Evolutionary conservation across 495 filamentous ascomycete genomes (phyloP), one percentile per base, ranked within the genome.

Genomic region (Usnea hakonensis): DNA sequence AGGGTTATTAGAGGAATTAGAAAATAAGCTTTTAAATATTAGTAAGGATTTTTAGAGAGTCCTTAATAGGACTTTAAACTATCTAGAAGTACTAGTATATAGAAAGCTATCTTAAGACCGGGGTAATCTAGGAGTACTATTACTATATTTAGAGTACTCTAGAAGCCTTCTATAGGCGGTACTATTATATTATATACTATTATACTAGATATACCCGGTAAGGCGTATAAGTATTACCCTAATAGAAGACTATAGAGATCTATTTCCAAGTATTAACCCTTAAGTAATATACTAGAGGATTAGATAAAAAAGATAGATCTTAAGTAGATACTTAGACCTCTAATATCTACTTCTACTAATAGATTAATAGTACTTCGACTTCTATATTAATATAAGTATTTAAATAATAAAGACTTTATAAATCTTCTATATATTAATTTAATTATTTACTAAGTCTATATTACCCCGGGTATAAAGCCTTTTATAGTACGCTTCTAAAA

Each of bases 291-390:
- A 11, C 14, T 1, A 2, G 2, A 38, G 5, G 0, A 2, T 9
- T 36, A 16, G 17, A 5, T 16, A 0, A 1, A 6, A 11, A 0
- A 2, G 19, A 0, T 54, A 13, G 73, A 30, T 78, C 75, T 57
- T 40, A 2, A 14, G n/a, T 7, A 19, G 5, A 5, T 7, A 1
- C 37, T 58, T 7, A 8, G 8, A 16, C 37, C n/a, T 0, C n/a
- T 58, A 0, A 32, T 58, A 17, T 5, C 19, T 43, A 30, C 8
- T 1, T 21, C 23, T n/a, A 14, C 3, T 28, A 8, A 40, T 0
- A 26, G 54, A 16, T 13, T 21, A 2, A 36, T 3, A 1, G 19
- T 56, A 5, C 21, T 62, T 14, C 11, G 0, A 0, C 30, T 62
- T 1, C n/a, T 62, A 2, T 55, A 62, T 28, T 16, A 53, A 0